Percentiles rank a stretch among this genome's conserved stretches.
Conservation (phyloP, 2,329 filamentous ascomycete species). For the Tolypocladium album region DNA sequence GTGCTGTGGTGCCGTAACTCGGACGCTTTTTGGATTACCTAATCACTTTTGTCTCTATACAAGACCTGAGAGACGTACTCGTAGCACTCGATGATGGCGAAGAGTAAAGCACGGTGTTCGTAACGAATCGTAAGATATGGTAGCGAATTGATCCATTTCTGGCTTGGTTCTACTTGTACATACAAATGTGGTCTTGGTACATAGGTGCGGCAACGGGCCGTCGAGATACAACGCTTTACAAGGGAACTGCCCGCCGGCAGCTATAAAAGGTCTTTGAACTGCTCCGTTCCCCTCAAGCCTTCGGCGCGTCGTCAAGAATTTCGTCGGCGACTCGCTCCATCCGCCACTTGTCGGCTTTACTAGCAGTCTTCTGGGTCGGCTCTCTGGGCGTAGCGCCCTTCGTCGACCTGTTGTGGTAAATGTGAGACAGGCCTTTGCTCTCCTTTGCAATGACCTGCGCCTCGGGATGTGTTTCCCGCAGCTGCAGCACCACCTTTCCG, state of each 20-base stretch:
- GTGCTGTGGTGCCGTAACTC: background rate
- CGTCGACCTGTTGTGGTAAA: constrained; percentile 17
- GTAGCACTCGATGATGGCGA: background rate
- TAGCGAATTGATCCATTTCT: background rate
- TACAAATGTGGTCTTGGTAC: constrained; percentile 6
- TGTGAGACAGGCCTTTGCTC: constrained; percentile 22
- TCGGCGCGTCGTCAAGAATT: constrained; percentile 9
- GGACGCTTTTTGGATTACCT: background rate
- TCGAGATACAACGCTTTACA: constrained; percentile 2
- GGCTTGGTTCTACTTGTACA: constrained; percentile 6
- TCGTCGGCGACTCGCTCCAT: constrained; percentile 15
- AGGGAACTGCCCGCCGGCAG: background rate
- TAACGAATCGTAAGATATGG: background rate
- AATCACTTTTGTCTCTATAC: background rate
- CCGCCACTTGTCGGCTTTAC: constrained; percentile 9
- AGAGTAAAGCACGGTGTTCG: background rate
- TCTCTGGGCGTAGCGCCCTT: constrained; percentile 8
- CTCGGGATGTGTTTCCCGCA: constrained; percentile 27
- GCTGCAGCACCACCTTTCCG: constrained; percentile 35
- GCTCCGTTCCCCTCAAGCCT: background rate
- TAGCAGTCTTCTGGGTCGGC: background rate
- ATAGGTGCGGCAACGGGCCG: background rate
- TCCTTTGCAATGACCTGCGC: constrained; percentile 36
- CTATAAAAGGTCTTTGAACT: background rate
- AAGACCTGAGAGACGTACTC: no score